These are phyloP conservation scores for Acanthamoeba royreba DNA, from an alignment of 208 protist species.

Conservation along the genomic window DNA sequence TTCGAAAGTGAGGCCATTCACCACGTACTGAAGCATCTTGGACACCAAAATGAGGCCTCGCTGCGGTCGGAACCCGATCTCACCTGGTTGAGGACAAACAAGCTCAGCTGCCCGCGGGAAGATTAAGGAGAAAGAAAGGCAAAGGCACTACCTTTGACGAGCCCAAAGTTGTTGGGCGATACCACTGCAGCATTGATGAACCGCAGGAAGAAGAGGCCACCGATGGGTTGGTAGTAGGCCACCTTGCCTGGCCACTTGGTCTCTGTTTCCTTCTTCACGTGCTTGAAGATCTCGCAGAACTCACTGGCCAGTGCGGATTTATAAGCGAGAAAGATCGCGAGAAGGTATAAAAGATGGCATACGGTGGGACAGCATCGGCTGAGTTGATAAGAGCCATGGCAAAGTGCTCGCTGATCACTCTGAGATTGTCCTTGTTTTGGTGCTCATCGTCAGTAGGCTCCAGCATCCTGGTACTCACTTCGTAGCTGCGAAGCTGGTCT, in stretches of 20 bases:
- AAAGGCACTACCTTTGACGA: not conserved
- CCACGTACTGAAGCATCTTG: slow-evolving; percentile 13
- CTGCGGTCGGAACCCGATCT: slow-evolving; percentile 4
- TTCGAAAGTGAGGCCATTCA: not conserved
- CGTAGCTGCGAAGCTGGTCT: slow-evolving; percentile 17
- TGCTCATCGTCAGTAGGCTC: not conserved
- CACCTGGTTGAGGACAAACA: not conserved
- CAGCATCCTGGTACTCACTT: not conserved
- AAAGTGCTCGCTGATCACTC: not conserved
- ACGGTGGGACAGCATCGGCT: not conserved
- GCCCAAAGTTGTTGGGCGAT: not conserved
- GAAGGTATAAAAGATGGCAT: too few relatives aligned
- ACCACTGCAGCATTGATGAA: slow-evolving; percentile 4
- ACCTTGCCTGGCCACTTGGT: not conserved
- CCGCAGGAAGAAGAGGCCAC: not conserved
- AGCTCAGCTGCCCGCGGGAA: not conserved
- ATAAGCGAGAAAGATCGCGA: not conserved
- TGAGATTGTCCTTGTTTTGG: not conserved
- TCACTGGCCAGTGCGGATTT: not conserved
- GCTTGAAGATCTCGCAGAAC: not conserved
- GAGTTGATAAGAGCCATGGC: not conserved
- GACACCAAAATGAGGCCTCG: slow-evolving; percentile 3
- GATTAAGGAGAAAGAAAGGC: not conserved
- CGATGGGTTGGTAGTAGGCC: slow-evolving; percentile 8
- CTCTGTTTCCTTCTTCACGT: slow-evolving; percentile 11